These are phyloP conservation scores for Xylaria sp. DNA, from an alignment of 2,329 filamentous ascomycete species.

Conservation along the genomic window DNA sequence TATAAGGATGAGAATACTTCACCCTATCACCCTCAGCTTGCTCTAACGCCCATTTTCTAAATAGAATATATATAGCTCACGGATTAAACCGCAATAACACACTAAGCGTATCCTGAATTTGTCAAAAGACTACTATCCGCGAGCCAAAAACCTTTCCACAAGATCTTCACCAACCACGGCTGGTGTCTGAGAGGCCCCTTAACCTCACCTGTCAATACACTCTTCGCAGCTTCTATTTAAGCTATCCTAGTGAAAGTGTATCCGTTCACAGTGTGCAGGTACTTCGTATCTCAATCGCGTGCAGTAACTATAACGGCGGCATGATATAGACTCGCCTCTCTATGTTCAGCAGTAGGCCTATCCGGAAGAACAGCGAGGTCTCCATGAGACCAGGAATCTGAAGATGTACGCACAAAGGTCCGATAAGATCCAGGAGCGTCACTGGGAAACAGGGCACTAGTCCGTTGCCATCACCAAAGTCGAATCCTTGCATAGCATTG, in stretches of 20 bases:
- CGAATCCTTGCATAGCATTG: conserved; percentile 25
- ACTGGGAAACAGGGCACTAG: conserved; percentile 35
- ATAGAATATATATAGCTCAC: too few relatives aligned
- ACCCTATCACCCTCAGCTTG: too few relatives aligned
- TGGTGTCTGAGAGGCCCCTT: conserved; percentile 40
- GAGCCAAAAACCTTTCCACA: conserved; percentile 29
- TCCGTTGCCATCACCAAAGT: conserved; percentile 42
- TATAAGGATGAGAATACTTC: too few relatives aligned
- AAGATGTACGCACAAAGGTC: conserved; percentile 32
- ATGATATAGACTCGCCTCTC: conserved; percentile 38
- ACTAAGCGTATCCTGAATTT: neutral
- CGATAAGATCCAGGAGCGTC: conserved; percentile 41
- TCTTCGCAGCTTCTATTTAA: conserved; percentile 29
- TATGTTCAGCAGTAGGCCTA: conserved; percentile 37
- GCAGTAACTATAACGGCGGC: conserved; percentile 34
- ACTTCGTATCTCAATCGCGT: conserved; percentile 16
- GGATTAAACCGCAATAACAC: too few relatives aligned
- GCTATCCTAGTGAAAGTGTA: too few relatives aligned
- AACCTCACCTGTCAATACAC: conserved; percentile 33
- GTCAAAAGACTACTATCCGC: neutral
- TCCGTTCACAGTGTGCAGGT: conserved; percentile 38
- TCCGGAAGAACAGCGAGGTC: conserved; percentile 31
- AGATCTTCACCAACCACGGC: conserved; percentile 39
- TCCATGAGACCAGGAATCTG: conserved; percentile 20
- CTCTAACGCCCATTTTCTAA: too few relatives aligned